Conservation (phyloP, 805 yeast species). For the Scheffersomyces spartinae region DNA sequence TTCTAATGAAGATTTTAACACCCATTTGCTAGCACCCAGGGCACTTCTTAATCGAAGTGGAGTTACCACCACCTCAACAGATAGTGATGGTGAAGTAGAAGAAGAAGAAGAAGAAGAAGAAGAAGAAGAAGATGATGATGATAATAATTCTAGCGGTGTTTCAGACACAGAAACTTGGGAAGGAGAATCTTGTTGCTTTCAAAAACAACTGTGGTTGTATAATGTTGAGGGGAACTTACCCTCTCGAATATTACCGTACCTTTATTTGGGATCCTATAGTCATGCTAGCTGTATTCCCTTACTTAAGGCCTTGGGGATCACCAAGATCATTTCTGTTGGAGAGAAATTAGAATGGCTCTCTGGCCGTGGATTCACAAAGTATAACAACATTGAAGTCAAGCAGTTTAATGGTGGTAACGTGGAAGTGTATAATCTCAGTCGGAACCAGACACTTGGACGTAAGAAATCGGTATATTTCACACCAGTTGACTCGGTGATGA, state of each 20-base stretch:
- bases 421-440: conserved; percentile 17
- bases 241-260: conserved; percentile 68
- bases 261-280: conserved; percentile 72
- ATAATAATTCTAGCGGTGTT: conserved; percentile 1
- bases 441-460: conserved; percentile 6
- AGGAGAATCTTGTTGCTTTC: too few relatives aligned
- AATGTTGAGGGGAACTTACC: conserved; percentile 63
- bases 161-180: conserved; percentile 2
- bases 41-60: too few relatives aligned
- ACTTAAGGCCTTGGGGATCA: conserved; percentile 54
- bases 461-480: too few relatives aligned
- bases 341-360: conserved; percentile 60
- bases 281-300: conserved; percentile 71
- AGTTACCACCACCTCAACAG: conserved; percentile 1
- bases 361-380: conserved; percentile 16
- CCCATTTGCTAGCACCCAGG: conserved; percentile 15
- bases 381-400: conserved; percentile 12
- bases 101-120: background rate
- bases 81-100: conserved; percentile 1
- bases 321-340: conserved; percentile 76
- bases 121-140: too few relatives aligned
- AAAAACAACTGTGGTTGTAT: too few relatives aligned
- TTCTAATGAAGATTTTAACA: conserved; percentile 20
- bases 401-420: conserved; percentile 18
- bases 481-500: conserved; percentile 40